A percentile compares a stretch with the other conserved stretches of the same genome.
These are phyloP conservation scores for Oryza coarctata DNA, from an alignment of 176 grass and related monocot species.

Conservation along the genomic window DNA sequence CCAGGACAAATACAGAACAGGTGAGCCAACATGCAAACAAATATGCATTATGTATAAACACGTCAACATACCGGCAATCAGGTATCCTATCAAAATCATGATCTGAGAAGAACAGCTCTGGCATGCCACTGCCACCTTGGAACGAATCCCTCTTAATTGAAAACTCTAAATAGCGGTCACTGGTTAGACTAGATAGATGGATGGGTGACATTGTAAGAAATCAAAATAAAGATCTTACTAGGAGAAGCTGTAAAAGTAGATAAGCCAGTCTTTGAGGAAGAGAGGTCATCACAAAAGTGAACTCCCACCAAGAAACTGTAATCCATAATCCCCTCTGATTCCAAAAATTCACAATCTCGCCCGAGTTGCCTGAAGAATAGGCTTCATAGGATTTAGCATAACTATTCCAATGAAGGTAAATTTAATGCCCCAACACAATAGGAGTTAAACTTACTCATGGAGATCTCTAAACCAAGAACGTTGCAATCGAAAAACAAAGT, in stretches of 20 bases:
- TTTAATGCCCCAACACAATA: neutral
- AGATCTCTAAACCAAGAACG: constrained; percentile 70
- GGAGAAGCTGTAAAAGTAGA: constrained; percentile 65
- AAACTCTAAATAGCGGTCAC: constrained; percentile 47
- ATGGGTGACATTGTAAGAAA: neutral
- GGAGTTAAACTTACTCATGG: constrained; percentile 64
- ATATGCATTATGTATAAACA: neutral
- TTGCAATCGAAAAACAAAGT: constrained; percentile 86
- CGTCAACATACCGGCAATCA: constrained; percentile 61
- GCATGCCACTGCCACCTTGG: constrained; percentile 50
- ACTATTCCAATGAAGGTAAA: neutral
- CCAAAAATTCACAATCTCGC: constrained; percentile 84
- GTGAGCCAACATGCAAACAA: constrained; percentile 17
- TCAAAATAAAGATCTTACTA: constrained; percentile 45
- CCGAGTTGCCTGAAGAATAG: constrained; percentile 62
- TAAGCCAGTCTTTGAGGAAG: constrained; percentile 52
- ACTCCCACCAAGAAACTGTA: constrained; percentile 93
- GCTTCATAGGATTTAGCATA: constrained; percentile 6
- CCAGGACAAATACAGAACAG: neutral
- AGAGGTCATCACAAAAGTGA: constrained; percentile 79
- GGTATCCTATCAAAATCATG: constrained; percentile 60
- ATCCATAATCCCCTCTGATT: constrained; percentile 90
- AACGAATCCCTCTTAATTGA: constrained; percentile 62
- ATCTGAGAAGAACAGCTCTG: constrained; percentile 59
- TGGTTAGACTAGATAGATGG: constrained; percentile 35